phyloP scores from a whole-genome alignment of 768 basidiomycete species.

The Trametes sanguinea region DNA sequence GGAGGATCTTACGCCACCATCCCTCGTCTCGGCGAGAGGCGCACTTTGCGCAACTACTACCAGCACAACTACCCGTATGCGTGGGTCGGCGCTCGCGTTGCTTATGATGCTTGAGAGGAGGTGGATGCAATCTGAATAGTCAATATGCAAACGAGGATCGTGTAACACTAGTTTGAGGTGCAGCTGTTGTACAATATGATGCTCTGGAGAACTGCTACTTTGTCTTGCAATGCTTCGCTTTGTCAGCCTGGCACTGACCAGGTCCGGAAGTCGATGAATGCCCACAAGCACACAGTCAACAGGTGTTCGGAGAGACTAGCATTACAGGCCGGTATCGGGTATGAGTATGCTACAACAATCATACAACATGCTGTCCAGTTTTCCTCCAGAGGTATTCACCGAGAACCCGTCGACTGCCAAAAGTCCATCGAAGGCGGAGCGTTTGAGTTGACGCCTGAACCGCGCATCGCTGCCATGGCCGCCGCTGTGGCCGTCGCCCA shows the following conservation, averaged over 20 bases:
- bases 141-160: background rate
- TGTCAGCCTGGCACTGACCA: no score
- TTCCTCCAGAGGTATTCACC: background rate
- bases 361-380: background rate
- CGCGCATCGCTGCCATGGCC: background rate
- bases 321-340: background rate
- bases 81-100: constrained; percentile 78
- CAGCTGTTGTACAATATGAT: no score
- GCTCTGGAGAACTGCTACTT: no score
- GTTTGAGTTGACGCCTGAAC: background rate
- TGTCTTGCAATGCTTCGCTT: no score
- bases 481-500: constrained; percentile 2
- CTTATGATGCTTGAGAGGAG: constrained; percentile 45
- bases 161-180: background rate
- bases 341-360: background rate
- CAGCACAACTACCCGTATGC: constrained; percentile 89
- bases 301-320: no score
- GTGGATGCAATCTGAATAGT: background rate
- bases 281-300: no score
- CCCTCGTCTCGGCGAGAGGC: constrained; percentile 76
- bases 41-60: constrained; percentile 86
- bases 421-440: background rate
- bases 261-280: no score
- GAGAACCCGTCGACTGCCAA: background rate
- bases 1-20: constrained; percentile 90